A percentile compares a stretch with the other conserved stretches of the same genome.
These are phyloP conservation scores for Phlegmacium glaucopus DNA, from an alignment of 768 basidiomycete genomes.

Conservation along the genomic window DNA sequence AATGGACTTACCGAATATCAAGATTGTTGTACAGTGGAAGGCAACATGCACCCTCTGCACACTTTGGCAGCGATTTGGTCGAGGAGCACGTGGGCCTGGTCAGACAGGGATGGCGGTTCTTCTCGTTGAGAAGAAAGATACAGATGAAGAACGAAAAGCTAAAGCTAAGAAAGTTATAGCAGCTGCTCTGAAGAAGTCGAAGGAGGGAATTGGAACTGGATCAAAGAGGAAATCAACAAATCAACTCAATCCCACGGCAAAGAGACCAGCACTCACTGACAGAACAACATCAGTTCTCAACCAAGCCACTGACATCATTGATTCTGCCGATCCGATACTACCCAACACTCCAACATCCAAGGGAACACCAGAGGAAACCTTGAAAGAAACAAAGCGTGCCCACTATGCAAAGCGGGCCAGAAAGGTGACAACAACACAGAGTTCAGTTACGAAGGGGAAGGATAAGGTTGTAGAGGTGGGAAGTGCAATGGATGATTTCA, in stretches of 20 bases:
- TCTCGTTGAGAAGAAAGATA: slow-evolving; percentile 25
- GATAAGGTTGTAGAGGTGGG: neutral
- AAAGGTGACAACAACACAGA: neutral
- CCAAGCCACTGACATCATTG: no score
- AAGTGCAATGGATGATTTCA: slow-evolving; percentile 2
- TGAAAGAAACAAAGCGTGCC: neutral
- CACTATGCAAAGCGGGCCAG: neutral
- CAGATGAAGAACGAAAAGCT: slow-evolving; percentile 17
- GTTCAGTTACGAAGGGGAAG: neutral
- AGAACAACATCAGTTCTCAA: no score
- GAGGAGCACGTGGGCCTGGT: slow-evolving; percentile 15
- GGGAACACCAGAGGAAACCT: neutral
- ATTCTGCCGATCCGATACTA: no score
- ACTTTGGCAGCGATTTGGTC: slow-evolving; percentile 33
- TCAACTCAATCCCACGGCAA: no score
- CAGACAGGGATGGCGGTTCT: slow-evolving; percentile 17
- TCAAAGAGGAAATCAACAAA: neutral
- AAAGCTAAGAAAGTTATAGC: no score
- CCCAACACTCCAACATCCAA: neutral
- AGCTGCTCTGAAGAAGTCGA: slow-evolving; percentile 8
- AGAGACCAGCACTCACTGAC: no score
- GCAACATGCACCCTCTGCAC: slow-evolving; percentile 20
- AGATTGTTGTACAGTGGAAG: slow-evolving; percentile 31
- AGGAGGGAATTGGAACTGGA: neutral
- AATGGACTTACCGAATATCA: slow-evolving; percentile 30